Evolutionary conservation across 2,329 filamentous ascomycete species (phyloP).

Genomic region (Penicillium sp.): DNA sequence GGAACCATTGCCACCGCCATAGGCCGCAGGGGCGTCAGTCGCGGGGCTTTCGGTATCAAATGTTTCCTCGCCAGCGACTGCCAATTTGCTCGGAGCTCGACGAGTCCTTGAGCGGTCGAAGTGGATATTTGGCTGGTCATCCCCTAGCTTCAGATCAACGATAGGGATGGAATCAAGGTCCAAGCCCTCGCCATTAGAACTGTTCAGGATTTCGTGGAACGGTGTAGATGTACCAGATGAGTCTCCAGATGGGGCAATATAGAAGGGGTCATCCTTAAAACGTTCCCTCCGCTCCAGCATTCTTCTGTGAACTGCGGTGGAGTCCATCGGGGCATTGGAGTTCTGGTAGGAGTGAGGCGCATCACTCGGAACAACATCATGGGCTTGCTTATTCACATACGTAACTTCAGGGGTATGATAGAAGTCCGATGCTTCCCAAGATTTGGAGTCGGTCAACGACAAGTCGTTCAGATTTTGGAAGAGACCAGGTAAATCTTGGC

Average conservation of each 20-base stretch:
- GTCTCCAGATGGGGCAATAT: constrained; percentile 65
- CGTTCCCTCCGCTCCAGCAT: constrained; percentile 77
- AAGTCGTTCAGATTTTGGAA: constrained; percentile 59
- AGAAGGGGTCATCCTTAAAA: constrained; percentile 93
- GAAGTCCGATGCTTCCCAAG: constrained; percentile 30
- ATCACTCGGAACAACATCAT: constrained; percentile 23
- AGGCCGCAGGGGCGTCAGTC: constrained; percentile 47
- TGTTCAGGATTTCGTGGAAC: constrained; percentile 73
- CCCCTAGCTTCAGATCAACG: constrained; percentile 82
- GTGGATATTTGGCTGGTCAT: constrained; percentile 32
- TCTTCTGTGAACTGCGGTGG: constrained; percentile 71
- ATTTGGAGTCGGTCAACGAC: constrained; percentile 21
- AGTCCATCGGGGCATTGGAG: constrained; percentile 53
- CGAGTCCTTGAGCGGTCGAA: constrained; percentile 33
- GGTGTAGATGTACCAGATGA: constrained; percentile 69
- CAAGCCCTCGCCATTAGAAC: constrained; percentile 72
- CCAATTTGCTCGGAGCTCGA: constrained; percentile 58
- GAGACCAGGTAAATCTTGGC: constrained; percentile 68
- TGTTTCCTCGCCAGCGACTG: constrained; percentile 74
- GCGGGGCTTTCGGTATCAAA: constrained; percentile 50
- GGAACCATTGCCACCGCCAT: constrained; percentile 17
- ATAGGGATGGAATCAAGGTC: constrained; percentile 96
- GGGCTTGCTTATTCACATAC: constrained; percentile 17
- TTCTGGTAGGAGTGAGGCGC: constrained; percentile 41
- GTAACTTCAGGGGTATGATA: constrained; percentile 38